phyloP scores from a whole-genome alignment of 2,329 filamentous ascomycete species.

The Alternaria sp. region DNA sequence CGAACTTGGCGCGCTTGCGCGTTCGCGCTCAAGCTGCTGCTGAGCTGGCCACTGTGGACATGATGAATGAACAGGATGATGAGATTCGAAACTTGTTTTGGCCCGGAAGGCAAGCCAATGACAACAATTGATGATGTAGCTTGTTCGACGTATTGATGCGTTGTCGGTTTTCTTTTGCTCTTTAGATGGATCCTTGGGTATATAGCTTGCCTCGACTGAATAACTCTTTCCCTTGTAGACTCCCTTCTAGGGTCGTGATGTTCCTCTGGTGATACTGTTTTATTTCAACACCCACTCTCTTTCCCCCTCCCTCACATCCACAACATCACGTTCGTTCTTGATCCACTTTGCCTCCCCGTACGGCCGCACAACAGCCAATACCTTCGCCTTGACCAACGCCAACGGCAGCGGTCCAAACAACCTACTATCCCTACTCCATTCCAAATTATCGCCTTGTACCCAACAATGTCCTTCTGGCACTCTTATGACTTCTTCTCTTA shows the following conservation, averaged over 20 bases:
- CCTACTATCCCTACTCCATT: slow-evolving; percentile 84
- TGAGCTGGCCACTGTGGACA: not conserved
- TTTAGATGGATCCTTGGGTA: not conserved
- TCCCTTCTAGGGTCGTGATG: not conserved
- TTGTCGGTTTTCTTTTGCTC: not conserved
- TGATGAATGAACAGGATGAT: not conserved
- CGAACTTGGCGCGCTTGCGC: not conserved
- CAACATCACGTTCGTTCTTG: slow-evolving; percentile 20
- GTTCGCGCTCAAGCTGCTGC: not conserved
- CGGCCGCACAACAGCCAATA: slow-evolving; percentile 58
- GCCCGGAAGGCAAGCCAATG: not conserved
- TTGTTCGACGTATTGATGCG: not conserved
- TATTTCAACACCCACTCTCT: slow-evolving; percentile 16
- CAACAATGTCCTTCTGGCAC: slow-evolving; percentile 93
- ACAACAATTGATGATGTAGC: not conserved
- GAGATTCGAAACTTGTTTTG: not conserved
- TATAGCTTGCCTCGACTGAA: not conserved
- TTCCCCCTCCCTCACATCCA: slow-evolving; percentile 14
- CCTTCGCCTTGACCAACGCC: slow-evolving; percentile 82
- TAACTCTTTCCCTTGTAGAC: not conserved
- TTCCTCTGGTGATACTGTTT: not conserved
- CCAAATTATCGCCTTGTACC: slow-evolving; percentile 86
- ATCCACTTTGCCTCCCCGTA: slow-evolving; percentile 35
- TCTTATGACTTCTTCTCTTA: slow-evolving; percentile 65
- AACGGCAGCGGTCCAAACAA: slow-evolving; percentile 86